These are phyloP conservation scores for Ustilaginoidea virens DNA, from an alignment of 2,329 filamentous ascomycete species.

Conservation along the genomic window DNA sequence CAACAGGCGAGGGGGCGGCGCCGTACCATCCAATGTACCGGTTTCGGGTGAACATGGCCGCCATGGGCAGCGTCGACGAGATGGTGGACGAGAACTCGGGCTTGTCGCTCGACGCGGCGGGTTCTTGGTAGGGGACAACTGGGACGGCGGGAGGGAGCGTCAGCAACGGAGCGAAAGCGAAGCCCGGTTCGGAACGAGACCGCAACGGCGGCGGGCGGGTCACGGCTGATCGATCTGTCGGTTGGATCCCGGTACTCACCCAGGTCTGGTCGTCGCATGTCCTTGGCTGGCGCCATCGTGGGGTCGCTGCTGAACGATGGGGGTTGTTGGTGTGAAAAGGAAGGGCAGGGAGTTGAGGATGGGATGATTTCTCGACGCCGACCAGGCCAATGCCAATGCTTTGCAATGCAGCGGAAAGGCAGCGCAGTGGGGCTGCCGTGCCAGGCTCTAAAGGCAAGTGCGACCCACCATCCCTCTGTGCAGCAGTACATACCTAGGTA, in stretches of 20 bases:
- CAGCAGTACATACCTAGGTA: too few relatives aligned
- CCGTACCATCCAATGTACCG: conserved; percentile 57
- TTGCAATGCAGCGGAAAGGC: too few relatives aligned
- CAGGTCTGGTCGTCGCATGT: conserved; percentile 28
- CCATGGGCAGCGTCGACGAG: conserved; percentile 79
- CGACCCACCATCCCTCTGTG: too few relatives aligned
- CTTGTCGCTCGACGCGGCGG: conserved; percentile 44
- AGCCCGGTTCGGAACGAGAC: too few relatives aligned
- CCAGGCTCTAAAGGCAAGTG: too few relatives aligned
- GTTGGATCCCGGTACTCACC: too few relatives aligned
- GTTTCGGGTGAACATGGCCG: conserved; percentile 86
- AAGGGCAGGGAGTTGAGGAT: not conserved
- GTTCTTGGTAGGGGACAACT: conserved; percentile 85
- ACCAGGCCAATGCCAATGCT: too few relatives aligned
- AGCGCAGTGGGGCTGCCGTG: too few relatives aligned
- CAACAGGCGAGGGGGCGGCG: too few relatives aligned
- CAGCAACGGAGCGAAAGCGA: not conserved
- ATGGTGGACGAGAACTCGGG: conserved; percentile 59
- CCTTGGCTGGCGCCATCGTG: conserved; percentile 26
- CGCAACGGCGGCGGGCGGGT: too few relatives aligned
- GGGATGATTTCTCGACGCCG: not conserved
- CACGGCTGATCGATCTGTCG: too few relatives aligned
- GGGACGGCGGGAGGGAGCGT: conserved; percentile 4
- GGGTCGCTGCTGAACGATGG: not conserved
- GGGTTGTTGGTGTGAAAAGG: conserved; percentile 1